phyloP scores from a whole-genome alignment of 2,329 filamentous ascomycete genomes.

The Fusarium agapanthi region DNA sequence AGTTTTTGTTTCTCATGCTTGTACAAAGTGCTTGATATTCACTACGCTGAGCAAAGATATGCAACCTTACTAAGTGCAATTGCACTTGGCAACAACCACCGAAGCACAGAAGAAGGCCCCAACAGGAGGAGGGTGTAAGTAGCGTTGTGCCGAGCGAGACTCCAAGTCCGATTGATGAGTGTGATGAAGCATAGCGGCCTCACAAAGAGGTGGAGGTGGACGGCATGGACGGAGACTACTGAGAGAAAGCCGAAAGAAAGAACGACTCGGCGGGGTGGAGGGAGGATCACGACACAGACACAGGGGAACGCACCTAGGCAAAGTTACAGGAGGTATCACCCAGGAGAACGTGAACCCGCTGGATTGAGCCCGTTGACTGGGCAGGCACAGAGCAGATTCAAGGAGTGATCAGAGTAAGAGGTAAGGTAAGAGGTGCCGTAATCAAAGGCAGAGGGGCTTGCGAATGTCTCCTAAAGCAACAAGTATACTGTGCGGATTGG shows the following conservation, averaged over 20 bases:
- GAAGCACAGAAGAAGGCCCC: constrained; percentile 29
- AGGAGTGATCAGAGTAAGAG: constrained; percentile 27
- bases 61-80: constrained; percentile 9
- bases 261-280: background rate
- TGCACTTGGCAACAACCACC: constrained; percentile 30
- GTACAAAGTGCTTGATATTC: background rate
- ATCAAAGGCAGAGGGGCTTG: constrained; percentile 41
- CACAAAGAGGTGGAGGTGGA: constrained; percentile 34
- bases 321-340: constrained; percentile 29
- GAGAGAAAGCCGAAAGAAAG: constrained; percentile 15
- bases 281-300: constrained; percentile 10
- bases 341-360: constrained; percentile 23
- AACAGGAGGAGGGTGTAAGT: constrained; percentile 41
- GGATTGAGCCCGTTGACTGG: constrained; percentile 30
- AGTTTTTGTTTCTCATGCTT: background rate
- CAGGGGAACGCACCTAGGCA: constrained; percentile 1
- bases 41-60: background rate
- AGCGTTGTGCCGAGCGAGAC: constrained; percentile 31
- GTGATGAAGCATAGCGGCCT: constrained; percentile 40
- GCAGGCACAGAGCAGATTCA: constrained; percentile 5
- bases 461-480: constrained; percentile 18
- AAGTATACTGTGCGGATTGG: constrained; percentile 50
- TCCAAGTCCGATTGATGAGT: constrained; percentile 40
- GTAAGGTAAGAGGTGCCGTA: constrained; percentile 14
- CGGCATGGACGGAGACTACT: constrained; percentile 10